Base-by-base conservation (phyloP, 164 flowering plant species). In the Hamamelis virginiana region DNA sequence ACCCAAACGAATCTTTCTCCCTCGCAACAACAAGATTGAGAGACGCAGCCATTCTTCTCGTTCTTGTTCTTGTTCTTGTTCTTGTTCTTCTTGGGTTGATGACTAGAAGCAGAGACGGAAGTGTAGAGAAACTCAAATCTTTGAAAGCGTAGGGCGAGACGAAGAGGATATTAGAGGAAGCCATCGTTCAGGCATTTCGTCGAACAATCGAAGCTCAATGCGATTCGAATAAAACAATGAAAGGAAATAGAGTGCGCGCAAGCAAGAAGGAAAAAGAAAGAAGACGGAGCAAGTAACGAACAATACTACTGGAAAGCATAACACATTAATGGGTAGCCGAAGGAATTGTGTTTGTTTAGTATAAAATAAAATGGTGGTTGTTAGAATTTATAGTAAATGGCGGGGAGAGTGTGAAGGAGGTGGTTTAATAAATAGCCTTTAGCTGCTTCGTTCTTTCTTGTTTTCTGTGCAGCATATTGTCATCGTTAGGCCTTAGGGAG, bases 141-240 rank as follows among this genome's bases (percentile, higher is more conserved):
- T 50, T 23, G 60, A 64, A 16, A 3, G 62, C 41, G 23, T 11
- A 0, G 18, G 25, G 26, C 12, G 79, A 55, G 18, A 53, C 26
- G 11, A 58, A 9, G 46, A 67, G 62, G 62, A 28, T 55, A 23
- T 44, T 64, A 1, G 76, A 61, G 11, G 84, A 69, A 23, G 72
- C 70, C 90, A 86, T 86, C 78, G 77, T 69, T 80, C 86, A 83
- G 83, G 87, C 90, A 86, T 86, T 84, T 86, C 87, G 80, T 76
- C 90, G 75, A 86, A 77, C 86, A 72, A n/a, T 14, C 48, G 53
- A 69, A 22, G 65, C 16, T 23, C 68, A 48, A 59, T 62, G 28
- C 14, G 53, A 25, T 1, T 45, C 11, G 23, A 3, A 33, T 2
- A 33, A 33, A 33, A 6, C 2, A 33, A 33, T 6, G 41, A 33